Evolutionary conservation across 1,139 yeast genomes (phyloP).

Genomic region (Groenewaldozyma sp.): DNA sequence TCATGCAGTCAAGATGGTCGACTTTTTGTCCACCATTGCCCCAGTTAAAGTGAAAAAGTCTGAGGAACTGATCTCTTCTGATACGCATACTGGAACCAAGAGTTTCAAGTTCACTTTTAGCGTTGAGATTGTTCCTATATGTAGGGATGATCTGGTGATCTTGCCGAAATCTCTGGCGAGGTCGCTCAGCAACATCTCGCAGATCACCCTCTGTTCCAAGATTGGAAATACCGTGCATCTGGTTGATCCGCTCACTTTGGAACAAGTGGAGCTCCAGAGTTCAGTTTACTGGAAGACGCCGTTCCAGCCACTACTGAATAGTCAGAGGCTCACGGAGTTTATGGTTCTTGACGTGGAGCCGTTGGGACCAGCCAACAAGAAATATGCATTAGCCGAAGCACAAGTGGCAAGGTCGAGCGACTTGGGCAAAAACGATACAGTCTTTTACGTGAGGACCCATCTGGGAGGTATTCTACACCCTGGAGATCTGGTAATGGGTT

Average conservation of each 20-base stretch:
- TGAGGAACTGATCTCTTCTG: constrained; percentile 85
- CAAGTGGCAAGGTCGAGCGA: constrained; percentile 82
- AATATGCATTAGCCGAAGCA: constrained; percentile 77
- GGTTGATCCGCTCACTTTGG: constrained; percentile 73
- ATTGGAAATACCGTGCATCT: constrained; percentile 77
- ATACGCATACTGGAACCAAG: constrained; percentile 84
- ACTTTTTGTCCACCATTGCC: constrained; percentile 74
- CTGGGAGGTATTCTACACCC: constrained; percentile 91
- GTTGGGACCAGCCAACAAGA: constrained; percentile 75
- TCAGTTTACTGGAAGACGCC: constrained; percentile 82
- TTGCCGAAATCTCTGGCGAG: constrained; percentile 80
- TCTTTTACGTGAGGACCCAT: constrained; percentile 77
- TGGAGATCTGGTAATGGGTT: constrained; percentile 92
- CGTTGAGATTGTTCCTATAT: constrained; percentile 92
- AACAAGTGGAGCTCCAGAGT: constrained; percentile 69
- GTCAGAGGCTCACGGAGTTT: constrained; percentile 77
- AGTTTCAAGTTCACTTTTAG: constrained; percentile 87
- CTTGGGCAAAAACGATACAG: constrained; percentile 71
- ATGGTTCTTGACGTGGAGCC: constrained; percentile 91
- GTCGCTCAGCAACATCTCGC: constrained; percentile 73
- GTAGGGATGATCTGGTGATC: constrained; percentile 92
- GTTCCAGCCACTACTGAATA: constrained; percentile 61
- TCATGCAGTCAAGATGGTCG: constrained; percentile 90
- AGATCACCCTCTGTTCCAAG: constrained; percentile 77
- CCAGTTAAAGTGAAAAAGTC: constrained; percentile 84